Conservation (phyloP, 2,329 filamentous ascomycete species). For the Stagonosporopsis vannaccii region DNA sequence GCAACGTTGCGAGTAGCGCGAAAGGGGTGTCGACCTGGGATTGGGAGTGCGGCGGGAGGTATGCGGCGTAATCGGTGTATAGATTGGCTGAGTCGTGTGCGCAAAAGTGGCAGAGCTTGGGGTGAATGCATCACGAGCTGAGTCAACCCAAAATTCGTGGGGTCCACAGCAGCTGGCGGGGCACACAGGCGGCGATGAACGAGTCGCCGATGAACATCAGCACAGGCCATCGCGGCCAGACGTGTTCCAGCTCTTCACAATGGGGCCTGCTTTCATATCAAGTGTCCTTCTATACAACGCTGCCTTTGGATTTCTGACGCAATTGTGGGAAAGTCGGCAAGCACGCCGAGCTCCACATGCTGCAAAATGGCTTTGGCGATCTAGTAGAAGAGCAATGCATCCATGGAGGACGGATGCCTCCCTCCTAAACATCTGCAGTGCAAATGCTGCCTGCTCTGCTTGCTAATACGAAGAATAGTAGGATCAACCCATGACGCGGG, state of each 20-base stretch:
- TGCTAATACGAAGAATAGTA: background rate
- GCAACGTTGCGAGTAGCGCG: slow-evolving; percentile 15
- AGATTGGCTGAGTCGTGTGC: slow-evolving; percentile 33
- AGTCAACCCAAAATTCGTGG: slow-evolving; percentile 35
- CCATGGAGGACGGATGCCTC: background rate
- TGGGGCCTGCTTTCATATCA: too few species aligned
- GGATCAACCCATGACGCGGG: slow-evolving; percentile 2
- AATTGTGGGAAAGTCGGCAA: background rate
- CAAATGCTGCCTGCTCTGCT: slow-evolving; percentile 1
- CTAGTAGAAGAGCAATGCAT: background rate
- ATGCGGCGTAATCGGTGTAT: slow-evolving; percentile 10
- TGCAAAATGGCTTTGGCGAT: background rate
- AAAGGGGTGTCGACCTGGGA: slow-evolving; percentile 13
- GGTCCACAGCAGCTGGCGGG: slow-evolving; percentile 16
- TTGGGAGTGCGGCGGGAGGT: slow-evolving; percentile 12
- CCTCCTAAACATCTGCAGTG: background rate
- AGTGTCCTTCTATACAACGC: background rate
- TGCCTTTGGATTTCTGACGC: background rate
- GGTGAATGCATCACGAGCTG: slow-evolving; percentile 37
- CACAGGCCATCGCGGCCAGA: slow-evolving; percentile 30
- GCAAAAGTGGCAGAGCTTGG: slow-evolving; percentile 29
- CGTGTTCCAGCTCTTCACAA: slow-evolving; percentile 9
- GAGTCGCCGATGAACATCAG: slow-evolving; percentile 32
- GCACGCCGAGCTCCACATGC: background rate
- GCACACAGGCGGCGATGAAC: slow-evolving; percentile 21